These are phyloP conservation scores for Pseudomassariella vexata DNA, from an alignment of 2,329 filamentous ascomycete species.

Conservation along the genomic window DNA sequence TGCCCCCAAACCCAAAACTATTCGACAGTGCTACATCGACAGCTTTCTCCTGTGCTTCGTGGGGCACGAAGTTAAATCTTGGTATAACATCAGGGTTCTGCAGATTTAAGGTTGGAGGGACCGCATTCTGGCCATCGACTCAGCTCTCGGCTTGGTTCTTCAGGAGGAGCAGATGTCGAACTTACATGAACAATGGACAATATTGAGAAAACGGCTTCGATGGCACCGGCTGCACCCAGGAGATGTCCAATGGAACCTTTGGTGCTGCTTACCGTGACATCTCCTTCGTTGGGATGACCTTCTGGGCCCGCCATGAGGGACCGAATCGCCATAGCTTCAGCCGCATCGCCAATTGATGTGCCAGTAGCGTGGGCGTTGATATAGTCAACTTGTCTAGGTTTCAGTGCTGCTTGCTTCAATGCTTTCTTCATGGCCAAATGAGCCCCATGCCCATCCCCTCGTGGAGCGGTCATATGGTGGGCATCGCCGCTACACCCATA, in stretches of 20 bases:
- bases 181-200: constrained; percentile 73
- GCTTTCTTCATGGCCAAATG: constrained; percentile 80
- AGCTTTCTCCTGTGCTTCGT: constrained; percentile 60
- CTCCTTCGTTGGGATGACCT: constrained; percentile 52
- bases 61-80: constrained; percentile 80
- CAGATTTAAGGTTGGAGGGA: constrained; percentile 87
- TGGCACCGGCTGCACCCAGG: constrained; percentile 82
- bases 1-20: constrained; percentile 96
- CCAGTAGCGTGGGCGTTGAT: constrained; percentile 95
- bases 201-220: constrained; percentile 83
- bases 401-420: constrained; percentile 63
- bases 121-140: constrained; percentile 49
- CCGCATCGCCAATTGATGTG: constrained; percentile 77
- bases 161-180: constrained; percentile 14
- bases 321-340: constrained; percentile 81
- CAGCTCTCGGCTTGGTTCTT: constrained; percentile 6
- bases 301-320: constrained; percentile 68
- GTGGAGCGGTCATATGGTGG: constrained; percentile 87
- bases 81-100: constrained; percentile 59
- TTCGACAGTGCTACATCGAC: constrained; percentile 80
- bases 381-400: constrained; percentile 73
- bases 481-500: constrained; percentile 91
- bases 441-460: constrained; percentile 76
- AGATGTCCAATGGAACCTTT: constrained; percentile 92
- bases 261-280: constrained; percentile 84